Conservation (phyloP, 805 yeast genomes). For the Metschnikowia reukaufii region DNA sequence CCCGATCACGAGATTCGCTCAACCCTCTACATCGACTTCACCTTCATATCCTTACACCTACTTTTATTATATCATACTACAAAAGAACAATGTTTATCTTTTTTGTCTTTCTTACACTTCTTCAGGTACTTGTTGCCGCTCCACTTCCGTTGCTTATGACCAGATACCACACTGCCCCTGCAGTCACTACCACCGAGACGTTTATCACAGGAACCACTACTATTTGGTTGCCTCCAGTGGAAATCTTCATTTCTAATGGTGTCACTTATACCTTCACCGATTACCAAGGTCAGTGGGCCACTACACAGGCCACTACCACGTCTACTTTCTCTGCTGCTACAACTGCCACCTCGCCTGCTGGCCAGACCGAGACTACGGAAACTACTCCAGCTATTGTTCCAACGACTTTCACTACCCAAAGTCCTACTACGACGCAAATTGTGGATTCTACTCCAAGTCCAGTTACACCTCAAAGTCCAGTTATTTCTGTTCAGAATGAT, state of each 20-base stretch:
- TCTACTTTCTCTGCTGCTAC: constrained; percentile 20
- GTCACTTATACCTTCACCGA: constrained; percentile 51
- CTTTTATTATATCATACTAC: background rate
- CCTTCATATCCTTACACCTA: no score
- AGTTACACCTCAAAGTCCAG: background rate
- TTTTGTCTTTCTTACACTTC: constrained; percentile 14
- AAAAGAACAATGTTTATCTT: constrained; percentile 3
- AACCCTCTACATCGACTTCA: no score
- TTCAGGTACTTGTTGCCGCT: constrained; percentile 28
- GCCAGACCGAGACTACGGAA: constrained; percentile 9
- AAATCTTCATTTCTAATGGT: constrained; percentile 51
- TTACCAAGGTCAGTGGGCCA: constrained; percentile 30
- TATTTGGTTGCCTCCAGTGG: constrained; percentile 51
- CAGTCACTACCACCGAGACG: constrained; percentile 47
- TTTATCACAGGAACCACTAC: constrained; percentile 50
- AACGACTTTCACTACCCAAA: background rate
- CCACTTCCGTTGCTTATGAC: constrained; percentile 48
- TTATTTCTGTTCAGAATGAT: background rate
- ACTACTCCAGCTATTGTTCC: background rate
- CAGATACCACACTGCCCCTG: constrained; percentile 54
- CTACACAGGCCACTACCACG: constrained; percentile 38
- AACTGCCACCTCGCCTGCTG: constrained; percentile 10
- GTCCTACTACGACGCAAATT: background rate
- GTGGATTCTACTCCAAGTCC: background rate
- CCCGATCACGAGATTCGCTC: no score